A percentile compares a stretch with the other conserved stretches of the same genome.
phyloP scores from a whole-genome alignment of 2,329 filamentous ascomycete species.

The Fusarium sp. region DNA sequence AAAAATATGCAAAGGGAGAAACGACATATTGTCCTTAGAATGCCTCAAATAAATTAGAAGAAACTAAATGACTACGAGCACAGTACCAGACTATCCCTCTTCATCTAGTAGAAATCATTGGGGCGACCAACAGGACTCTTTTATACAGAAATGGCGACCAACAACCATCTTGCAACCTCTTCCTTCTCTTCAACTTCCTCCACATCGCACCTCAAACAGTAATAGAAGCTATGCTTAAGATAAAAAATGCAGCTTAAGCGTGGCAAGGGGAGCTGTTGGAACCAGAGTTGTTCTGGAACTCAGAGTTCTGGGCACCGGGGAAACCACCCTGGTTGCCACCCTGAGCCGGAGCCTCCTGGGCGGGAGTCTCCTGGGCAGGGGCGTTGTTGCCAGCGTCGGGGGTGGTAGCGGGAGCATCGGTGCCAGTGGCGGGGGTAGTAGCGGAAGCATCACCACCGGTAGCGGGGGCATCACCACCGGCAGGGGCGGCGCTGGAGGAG shows the following conservation, averaged over 20 bases:
- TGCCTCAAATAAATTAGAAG: constrained; percentile 32
- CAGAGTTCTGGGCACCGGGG: constrained; percentile 12
- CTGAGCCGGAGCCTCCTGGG: neutral
- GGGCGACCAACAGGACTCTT: constrained; percentile 32
- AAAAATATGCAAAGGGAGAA: neutral
- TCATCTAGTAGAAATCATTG: constrained; percentile 23
- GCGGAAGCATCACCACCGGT: constrained; percentile 5
- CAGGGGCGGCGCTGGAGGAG: neutral
- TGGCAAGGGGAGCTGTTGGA: constrained; percentile 16
- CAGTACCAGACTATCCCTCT: constrained; percentile 35
- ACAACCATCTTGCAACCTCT: constrained; percentile 13
- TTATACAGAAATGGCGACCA: constrained; percentile 26
- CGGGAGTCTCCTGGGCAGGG: neutral
- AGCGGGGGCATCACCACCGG: neutral
- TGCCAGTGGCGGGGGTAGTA: neutral
- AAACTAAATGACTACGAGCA: constrained; percentile 33
- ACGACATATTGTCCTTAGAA: constrained; percentile 10
- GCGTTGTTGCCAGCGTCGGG: neutral
- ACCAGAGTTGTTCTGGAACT: constrained; percentile 13
- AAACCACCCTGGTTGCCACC: constrained; percentile 6
- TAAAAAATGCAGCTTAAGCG: constrained; percentile 13
- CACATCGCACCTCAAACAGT: constrained; percentile 16
- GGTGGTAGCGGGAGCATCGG: neutral
- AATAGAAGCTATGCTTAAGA: neutral
- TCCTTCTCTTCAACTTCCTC: constrained; percentile 21